These are phyloP conservation scores for Phytophthora lateralis DNA, from an alignment of 352 stramenopile genomes.

Conservation along the genomic window DNA sequence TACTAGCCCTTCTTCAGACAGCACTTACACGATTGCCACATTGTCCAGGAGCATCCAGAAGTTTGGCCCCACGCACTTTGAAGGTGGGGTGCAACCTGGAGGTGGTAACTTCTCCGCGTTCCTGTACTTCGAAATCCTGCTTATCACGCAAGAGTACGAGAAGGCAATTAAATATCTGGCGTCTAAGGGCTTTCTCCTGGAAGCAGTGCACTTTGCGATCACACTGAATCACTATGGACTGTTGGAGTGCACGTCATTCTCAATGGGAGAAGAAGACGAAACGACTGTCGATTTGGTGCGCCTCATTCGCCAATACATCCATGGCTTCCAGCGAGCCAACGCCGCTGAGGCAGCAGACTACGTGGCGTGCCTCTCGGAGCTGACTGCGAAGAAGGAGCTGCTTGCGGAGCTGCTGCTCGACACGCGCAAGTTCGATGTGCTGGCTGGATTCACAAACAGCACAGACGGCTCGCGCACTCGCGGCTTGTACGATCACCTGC, in stretches of 20 bases:
- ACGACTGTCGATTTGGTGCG: constrained; percentile 67
- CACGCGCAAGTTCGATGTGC: constrained; percentile 78
- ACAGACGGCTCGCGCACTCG: constrained; percentile 83
- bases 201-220: constrained; percentile 84
- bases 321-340: constrained; percentile 82
- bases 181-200: constrained; percentile 74
- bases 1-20: constrained; percentile 48
- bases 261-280: constrained; percentile 66
- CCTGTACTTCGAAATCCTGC: constrained; percentile 82
- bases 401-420: constrained; percentile 79
- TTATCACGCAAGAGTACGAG: constrained; percentile 83
- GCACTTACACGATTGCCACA: constrained; percentile 64
- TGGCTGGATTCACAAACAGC: constrained; percentile 83
- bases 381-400: constrained; percentile 69
- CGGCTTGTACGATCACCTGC: constrained; percentile 71
- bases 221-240: constrained; percentile 82
- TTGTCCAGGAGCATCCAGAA: constrained; percentile 78
- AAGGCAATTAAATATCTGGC: constrained; percentile 82
- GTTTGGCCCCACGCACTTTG: constrained; percentile 77
- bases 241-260: constrained; percentile 62
- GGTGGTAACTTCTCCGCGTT: constrained; percentile 61
- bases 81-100: constrained; percentile 43
- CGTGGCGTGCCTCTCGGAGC: constrained; percentile 70
- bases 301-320: constrained; percentile 85
- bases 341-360: constrained; percentile 83